Conservation (phyloP, 2,329 filamentous ascomycete genomes). For the Penicillium concentricum region DNA sequence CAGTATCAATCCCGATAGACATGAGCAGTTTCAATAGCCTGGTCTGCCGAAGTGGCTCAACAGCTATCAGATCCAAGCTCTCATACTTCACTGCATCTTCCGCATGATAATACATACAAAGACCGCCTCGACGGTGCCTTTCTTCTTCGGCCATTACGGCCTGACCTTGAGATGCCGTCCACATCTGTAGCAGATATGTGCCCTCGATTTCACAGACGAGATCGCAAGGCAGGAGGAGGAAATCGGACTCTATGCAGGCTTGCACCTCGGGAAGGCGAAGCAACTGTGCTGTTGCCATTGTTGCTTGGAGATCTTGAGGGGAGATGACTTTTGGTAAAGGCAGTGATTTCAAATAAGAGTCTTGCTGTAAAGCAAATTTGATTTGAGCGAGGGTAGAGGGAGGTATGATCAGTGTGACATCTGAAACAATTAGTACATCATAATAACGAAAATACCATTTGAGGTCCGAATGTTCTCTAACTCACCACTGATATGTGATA, state of each 20-base stretch:
- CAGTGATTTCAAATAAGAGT: neutral
- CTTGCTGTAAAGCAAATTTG: neutral
- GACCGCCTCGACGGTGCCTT: neutral
- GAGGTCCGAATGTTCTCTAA: neutral
- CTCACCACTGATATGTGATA: neutral
- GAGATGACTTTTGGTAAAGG: neutral
- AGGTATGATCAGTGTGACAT: neutral
- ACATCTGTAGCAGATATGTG: neutral
- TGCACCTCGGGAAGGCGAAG: slow-evolving; percentile 2
- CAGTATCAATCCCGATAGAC: neutral
- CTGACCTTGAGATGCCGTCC: neutral
- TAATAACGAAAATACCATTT: no score
- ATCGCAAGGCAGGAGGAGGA: slow-evolving; percentile 1
- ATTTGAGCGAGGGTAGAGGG: neutral
- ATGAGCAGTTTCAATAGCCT: neutral
- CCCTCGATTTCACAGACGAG: neutral
- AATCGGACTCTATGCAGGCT: neutral
- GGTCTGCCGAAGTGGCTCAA: neutral
- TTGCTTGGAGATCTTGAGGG: neutral
- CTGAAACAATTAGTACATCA: neutral
- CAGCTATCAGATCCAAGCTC: neutral
- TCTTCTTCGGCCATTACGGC: neutral
- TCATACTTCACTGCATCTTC: neutral
- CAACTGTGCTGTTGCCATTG: neutral
- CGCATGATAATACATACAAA: neutral